These are phyloP conservation scores for Cadophora luteo-olivacea DNA, from an alignment of 2,329 filamentous ascomycete genomes.

Conservation along the genomic window DNA sequence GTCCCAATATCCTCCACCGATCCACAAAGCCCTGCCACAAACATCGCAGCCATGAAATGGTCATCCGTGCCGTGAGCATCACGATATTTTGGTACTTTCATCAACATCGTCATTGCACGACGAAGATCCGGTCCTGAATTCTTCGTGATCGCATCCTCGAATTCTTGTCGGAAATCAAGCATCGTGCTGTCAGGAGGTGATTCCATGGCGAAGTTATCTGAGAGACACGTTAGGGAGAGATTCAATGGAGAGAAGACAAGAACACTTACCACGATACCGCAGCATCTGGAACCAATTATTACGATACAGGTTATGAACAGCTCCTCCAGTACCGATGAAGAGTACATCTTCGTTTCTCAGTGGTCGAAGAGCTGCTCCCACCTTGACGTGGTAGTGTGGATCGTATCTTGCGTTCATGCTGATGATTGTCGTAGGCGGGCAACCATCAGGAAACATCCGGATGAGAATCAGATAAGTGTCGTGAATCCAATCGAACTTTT, in stretches of 20 bases:
- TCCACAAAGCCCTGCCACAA: conserved; percentile 64
- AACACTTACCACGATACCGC: conserved; percentile 31
- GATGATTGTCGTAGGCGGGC: conserved; percentile 69
- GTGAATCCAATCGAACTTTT: conserved; percentile 73
- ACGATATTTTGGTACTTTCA: conserved; percentile 71
- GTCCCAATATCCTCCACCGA: conserved; percentile 53
- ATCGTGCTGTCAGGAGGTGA: conserved; percentile 65
- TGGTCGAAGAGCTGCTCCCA: conserved; percentile 62
- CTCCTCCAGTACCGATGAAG: conserved; percentile 64
- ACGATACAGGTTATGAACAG: conserved; percentile 74
- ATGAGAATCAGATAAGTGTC: conserved; percentile 74
- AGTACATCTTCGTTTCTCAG: conserved; percentile 62
- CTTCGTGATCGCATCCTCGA: conserved; percentile 64
- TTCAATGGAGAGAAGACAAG: background rate
- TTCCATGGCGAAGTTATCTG: conserved; percentile 66
- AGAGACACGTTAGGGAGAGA: background rate
- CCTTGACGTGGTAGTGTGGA: conserved; percentile 61
- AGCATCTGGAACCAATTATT: conserved; percentile 72
- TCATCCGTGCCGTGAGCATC: conserved; percentile 75
- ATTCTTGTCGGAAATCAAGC: conserved; percentile 69
- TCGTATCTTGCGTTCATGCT: conserved; percentile 62
- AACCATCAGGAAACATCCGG: conserved; percentile 70
- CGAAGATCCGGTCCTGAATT: conserved; percentile 61
- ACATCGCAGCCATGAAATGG: conserved; percentile 71
- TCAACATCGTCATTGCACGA: conserved; percentile 63